Evolutionary conservation across 2,329 filamentous ascomycete species (phyloP), one percentile per base, ranked within the genome.

Genomic region (Botrytis byssoidea): DNA sequence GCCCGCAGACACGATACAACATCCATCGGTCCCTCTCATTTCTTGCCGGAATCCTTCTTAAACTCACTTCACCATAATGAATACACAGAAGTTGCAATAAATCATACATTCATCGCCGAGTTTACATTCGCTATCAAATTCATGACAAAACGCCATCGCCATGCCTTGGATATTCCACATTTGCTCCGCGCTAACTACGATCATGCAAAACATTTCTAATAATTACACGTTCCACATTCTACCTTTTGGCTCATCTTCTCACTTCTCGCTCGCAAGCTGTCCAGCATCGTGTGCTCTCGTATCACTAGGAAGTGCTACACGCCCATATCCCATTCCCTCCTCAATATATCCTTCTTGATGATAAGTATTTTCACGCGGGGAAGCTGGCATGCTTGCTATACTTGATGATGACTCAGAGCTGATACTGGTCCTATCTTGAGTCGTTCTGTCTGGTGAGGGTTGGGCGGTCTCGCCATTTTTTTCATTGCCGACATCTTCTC

Each of bases 381-480:
- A 40, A 72, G 35, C 6, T 12, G 46, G 73, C 87, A 90, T 4
- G 77, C 82, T 1, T 81, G 86, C 51, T 85, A 85, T 4, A 77
- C 82, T 1, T 81, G 86, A 60, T 86, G 70, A 68, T 71, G 74
- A 75, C 1, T 55, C 35, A 51, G 42, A 64, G 65, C 37, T 37
- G 6, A 10, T 37, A 57, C 5, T 70, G n/a, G 44, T 57, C 10
- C 35, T 66, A 42, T 46, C n/a, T 35, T 42, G 37, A 1, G 60
- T 59, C n/a, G 70, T 72, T 55, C 5, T 48, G 1, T 72, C 14
- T 18, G 61, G 46, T 32, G 70, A 67, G n/a, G 60, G 10, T 44
- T 57, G 37, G 3, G n/a, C 2, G 16, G 32, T 18, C n/a, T 42
- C 37, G 29, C 14, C 20, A 4, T 3, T 22, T 29, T 72, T 66